Evolutionary conservation across 352 stramenopile species (phyloP).

Genomic region (Elongisporangium undulatum): DNA sequence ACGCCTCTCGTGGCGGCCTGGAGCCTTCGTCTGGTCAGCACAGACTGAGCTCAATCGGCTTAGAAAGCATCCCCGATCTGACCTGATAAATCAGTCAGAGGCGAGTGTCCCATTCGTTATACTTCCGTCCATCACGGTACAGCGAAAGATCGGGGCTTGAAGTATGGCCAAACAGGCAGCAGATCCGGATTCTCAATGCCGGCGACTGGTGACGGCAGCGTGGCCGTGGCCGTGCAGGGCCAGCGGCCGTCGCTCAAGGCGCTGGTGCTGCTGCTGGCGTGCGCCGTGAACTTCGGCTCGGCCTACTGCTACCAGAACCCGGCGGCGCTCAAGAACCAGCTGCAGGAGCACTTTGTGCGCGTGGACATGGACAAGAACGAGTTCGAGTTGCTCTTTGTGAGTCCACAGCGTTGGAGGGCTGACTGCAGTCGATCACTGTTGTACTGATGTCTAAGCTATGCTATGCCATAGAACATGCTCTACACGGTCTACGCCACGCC

Average conservation of each 20-base stretch:
- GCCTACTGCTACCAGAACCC: constrained; percentile 72
- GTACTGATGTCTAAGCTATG: too few species aligned
- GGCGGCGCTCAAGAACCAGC: constrained; percentile 51
- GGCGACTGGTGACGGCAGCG: background rate
- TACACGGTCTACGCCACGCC: constrained; percentile 85
- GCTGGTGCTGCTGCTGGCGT: constrained; percentile 46
- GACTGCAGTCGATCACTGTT: too few species aligned
- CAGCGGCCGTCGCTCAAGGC: constrained; percentile 12
- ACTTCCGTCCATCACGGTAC: background rate
- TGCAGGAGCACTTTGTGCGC: constrained; percentile 57
- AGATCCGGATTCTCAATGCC: constrained; percentile 5
- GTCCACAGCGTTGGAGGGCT: too few species aligned
- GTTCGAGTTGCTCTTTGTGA: constrained; percentile 38
- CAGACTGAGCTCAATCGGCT: background rate
- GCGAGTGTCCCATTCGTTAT: background rate
- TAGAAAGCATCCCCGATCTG: background rate
- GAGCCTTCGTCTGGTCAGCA: background rate
- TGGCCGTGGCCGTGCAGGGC: background rate
- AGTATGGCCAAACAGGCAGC: background rate
- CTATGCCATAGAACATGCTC: constrained; percentile 68
- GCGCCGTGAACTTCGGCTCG: constrained; percentile 40
- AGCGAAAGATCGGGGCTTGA: background rate
- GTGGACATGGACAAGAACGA: constrained; percentile 20
- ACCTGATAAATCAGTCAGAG: background rate
- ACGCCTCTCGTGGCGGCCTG: too few species aligned